A percentile compares a stretch with the other conserved stretches of the same genome.
Conservation (phyloP, 345 rosid species). For the Eucalyptus guilfoylei region DNA sequence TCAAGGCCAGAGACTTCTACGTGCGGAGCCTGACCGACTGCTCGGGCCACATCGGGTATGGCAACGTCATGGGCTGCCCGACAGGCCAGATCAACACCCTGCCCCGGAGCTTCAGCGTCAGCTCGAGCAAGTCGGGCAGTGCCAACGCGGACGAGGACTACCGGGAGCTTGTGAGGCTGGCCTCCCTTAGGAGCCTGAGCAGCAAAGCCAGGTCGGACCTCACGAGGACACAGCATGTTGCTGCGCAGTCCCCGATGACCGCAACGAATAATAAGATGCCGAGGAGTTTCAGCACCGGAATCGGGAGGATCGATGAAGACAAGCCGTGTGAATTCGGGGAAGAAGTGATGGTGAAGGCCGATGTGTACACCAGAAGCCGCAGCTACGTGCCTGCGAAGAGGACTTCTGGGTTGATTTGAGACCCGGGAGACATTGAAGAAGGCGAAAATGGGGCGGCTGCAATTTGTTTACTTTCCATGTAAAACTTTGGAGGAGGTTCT, state of each 20-base stretch:
- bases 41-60: conserved; percentile 26
- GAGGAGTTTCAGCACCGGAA: conserved; percentile 24
- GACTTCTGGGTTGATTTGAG: background rate
- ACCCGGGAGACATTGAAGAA: background rate
- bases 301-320: conserved; percentile 84
- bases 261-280: background rate
- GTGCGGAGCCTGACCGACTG: conserved; percentile 45
- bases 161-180: conserved; percentile 38
- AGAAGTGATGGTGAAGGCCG: background rate
- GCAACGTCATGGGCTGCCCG: conserved; percentile 23
- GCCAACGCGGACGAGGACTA: conserved; percentile 12
- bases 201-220: background rate
- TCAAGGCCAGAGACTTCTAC: conserved; percentile 43
- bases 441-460: background rate
- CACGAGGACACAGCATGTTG: background rate
- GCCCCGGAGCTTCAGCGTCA: conserved; percentile 43
- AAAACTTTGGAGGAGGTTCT: background rate
- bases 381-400: conserved; percentile 11
- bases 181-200: conserved; percentile 22
- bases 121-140: conserved; percentile 6
- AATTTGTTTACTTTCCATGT: background rate
- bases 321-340: conserved; percentile 38
- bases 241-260: background rate
- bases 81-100: conserved; percentile 19
- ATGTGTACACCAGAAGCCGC: conserved; percentile 23